Conservation (phyloP, 148 eudicot species). For the Drosera capensis region DNA sequence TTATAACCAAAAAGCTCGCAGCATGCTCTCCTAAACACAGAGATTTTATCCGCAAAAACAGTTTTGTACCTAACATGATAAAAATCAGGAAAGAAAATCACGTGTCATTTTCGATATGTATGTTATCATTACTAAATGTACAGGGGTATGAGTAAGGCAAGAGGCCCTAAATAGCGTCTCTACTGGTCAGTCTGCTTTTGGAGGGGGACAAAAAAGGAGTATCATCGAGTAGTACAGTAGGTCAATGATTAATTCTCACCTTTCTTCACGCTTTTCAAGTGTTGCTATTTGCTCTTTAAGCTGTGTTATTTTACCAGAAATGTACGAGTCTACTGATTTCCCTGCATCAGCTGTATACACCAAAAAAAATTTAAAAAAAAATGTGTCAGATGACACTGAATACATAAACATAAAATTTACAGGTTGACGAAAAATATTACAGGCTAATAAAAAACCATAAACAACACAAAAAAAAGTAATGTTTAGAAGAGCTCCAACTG, state of each 20-base stretch:
- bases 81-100: constrained; percentile 2
- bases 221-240: not conserved
- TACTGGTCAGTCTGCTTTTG: too few relatives aligned
- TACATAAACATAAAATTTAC: too few relatives aligned
- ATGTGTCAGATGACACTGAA: too few relatives aligned
- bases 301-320: constrained; percentile 81
- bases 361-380: not conserved
- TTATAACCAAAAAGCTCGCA: constrained; percentile 99
- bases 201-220: too few relatives aligned
- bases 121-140: too few relatives aligned
- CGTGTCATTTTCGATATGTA: not conserved
- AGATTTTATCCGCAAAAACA: constrained; percentile 94
- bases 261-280: constrained; percentile 96
- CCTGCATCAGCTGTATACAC: constrained; percentile 68
- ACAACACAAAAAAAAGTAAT: too few relatives aligned
- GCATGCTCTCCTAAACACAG: constrained; percentile 96
- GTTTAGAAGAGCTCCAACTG: too few relatives aligned
- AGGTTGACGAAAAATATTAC: too few relatives aligned
- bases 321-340: constrained; percentile 62
- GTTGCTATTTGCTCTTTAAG: constrained; percentile 97
- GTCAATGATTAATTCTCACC: constrained; percentile 30
- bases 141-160: too few relatives aligned
- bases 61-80: constrained; percentile 71
- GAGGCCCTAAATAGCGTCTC: too few relatives aligned
- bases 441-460: too few relatives aligned